These are phyloP conservation scores for Plasmodium gonderi DNA, from an alignment of 169 alveolate genomes.

Conservation along the genomic window DNA sequence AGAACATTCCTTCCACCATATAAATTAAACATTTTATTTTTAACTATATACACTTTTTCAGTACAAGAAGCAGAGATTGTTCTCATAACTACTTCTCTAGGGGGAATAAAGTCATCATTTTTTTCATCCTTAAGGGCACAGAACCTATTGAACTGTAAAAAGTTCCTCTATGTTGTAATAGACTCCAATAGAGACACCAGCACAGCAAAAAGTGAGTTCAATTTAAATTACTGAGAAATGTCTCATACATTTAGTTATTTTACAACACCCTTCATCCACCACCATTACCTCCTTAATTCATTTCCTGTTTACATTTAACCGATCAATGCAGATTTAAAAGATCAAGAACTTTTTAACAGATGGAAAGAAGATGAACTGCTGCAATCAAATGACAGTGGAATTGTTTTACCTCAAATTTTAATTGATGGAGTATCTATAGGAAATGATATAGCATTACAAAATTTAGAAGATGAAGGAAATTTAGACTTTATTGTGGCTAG, in stretches of 20 bases:
- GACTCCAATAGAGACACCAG: conserved; percentile 90
- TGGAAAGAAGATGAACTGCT: conserved; percentile 88
- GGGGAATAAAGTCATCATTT: conserved; percentile 86
- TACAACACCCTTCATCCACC: not conserved
- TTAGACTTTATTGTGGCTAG: conserved; percentile 81
- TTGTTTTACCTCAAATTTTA: conserved; percentile 87
- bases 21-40: not conserved
- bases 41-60: not conserved
- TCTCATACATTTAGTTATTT: not conserved
- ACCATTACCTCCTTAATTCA: not conserved
- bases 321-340: conserved; percentile 80
- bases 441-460: conserved; percentile 85
- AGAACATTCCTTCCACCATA: not conserved
- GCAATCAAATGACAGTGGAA: conserved; percentile 75
- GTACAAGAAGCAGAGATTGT: conserved; percentile 88
- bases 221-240: not conserved
- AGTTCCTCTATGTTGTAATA: conserved; percentile 87
- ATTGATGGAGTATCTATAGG: conserved; percentile 90
- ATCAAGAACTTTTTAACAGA: conserved; percentile 82
- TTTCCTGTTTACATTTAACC: not conserved
- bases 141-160: conserved; percentile 89
- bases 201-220: conserved; percentile 84
- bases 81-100: conserved; percentile 87
- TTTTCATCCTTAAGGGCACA: conserved; percentile 88
- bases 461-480: conserved; percentile 91